Evolutionary conservation across 192 early-diverging fungal genomes (phyloP), one percentile per base, ranked within the genome.

Genomic region (Backusella mclennaniae): DNA sequence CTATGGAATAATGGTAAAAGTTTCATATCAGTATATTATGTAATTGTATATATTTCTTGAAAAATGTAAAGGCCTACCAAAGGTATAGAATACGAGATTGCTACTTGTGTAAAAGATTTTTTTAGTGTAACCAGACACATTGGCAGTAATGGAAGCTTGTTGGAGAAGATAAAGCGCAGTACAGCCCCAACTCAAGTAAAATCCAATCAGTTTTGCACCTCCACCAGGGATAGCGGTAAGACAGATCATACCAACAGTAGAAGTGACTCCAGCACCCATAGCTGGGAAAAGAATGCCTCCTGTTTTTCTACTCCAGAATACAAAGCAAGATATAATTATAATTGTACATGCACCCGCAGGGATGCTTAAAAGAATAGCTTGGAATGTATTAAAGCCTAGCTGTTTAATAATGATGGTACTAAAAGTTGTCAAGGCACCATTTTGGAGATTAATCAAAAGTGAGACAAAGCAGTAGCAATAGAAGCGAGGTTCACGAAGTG

Each of bases 51-150:
- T 7, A 19, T 49, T 0, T 19, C n/a, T n/a, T n/a, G n/a, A 68
- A 69, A 49, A 49, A 21, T 23, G 11, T 66, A 29, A 71, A 68
- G 15, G 69, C 44, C 35, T 78, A 31, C 77, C 77, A 52, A 67
- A n/a, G 5, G 67, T 70, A 41, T 77, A 77, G 26, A 35, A 53
- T 4, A 77, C 31, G 35, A 77, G 71, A 11, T 56, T 66, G 1
- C 23, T 0, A 4, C 53, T 69, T 17, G 71, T 77, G 39, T 77
- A 77, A 49, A 69, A 77, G 19, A 77, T 69, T 49, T 77, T 78
- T 53, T 78, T 78, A 4, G 77, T 69, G 33, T 73, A 78, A 23
- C 77, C 77, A 49, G 77, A 78, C 5, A 78, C 77, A 23, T 80
- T 80, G 12, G 35, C 52, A 23, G 73, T 0, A 6, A 76, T 49